These are phyloP conservation scores for Vaccinium myrtillus DNA, from an alignment of 148 eudicot species.

Conservation along the genomic window DNA sequence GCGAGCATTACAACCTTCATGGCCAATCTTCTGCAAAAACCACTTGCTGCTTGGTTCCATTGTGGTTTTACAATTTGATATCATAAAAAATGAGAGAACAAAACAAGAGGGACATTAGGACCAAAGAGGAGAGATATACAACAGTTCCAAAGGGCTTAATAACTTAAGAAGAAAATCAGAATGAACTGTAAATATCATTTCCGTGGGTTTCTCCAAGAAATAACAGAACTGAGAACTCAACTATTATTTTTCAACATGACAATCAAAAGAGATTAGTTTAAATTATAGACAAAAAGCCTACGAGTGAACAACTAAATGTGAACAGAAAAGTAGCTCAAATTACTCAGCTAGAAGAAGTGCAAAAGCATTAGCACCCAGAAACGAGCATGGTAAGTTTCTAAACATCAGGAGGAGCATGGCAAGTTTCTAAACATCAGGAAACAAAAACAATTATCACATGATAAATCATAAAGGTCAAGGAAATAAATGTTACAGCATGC, in stretches of 20 bases:
- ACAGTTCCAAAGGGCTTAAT: not conserved
- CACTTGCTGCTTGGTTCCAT: constrained; percentile 66
- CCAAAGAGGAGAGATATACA: not conserved
- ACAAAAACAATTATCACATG: not conserved
- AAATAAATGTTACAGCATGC: not conserved
- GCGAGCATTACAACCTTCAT: constrained; percentile 55
- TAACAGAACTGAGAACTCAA: not conserved
- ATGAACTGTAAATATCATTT: not conserved
- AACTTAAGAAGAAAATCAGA: not conserved
- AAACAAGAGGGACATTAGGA: constrained; percentile 20
- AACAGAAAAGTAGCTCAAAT: not conserved
- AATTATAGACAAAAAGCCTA: not conserved
- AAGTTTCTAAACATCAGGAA: too few species aligned
- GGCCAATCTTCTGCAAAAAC: constrained; percentile 93
- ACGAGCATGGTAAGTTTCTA: not conserved
- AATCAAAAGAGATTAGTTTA: not conserved
- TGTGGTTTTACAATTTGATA: constrained; percentile 15
- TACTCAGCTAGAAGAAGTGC: not conserved
- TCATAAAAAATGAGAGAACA: constrained; percentile 5
- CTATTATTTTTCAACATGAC: not conserved
- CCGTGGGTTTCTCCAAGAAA: not conserved
- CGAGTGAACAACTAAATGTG: not conserved
- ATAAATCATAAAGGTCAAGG: not conserved
- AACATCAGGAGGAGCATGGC: not conserved
- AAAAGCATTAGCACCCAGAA: not conserved